Evolutionary conservation across 1,284 basidiomycete genomes (phyloP).

Genomic region (Rhodotorula glutinis): DNA sequence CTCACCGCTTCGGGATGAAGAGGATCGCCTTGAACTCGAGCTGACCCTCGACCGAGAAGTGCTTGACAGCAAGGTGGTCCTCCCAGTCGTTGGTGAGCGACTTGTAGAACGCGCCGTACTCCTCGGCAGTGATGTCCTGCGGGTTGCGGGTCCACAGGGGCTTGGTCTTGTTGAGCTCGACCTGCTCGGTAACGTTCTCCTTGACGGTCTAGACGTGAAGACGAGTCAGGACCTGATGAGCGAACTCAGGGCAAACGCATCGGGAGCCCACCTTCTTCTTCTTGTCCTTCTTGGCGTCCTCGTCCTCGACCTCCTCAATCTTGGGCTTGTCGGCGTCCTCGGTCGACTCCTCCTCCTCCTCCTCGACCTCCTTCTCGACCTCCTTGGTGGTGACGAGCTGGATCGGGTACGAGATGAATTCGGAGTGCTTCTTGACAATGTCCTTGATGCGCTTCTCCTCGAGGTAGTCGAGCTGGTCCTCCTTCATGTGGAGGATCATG

Average conservation of each 20-base stretch:
- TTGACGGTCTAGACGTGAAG: constrained; percentile 28
- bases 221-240: not conserved
- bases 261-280: constrained; percentile 71
- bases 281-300: constrained; percentile 82
- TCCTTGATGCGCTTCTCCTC: constrained; percentile 99
- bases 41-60: constrained; percentile 99
- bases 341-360: constrained; percentile 56
- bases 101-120: constrained; percentile 99
- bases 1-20: constrained; percentile 89
- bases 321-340: constrained; percentile 69
- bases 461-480: constrained; percentile 97
- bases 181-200: constrained; percentile 73
- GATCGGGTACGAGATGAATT: constrained; percentile 99
- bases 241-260: not conserved
- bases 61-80: constrained; percentile 98
- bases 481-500: constrained; percentile 94
- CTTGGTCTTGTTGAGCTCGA: constrained; percentile 99
- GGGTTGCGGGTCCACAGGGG: constrained; percentile 99
- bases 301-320: constrained; percentile 75
- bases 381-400: constrained; percentile 98
- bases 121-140: constrained; percentile 83
- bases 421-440: constrained; percentile 99
- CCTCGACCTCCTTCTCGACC: constrained; percentile 64
- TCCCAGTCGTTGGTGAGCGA: constrained; percentile 99
- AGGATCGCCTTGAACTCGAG: constrained; percentile 99